A percentile compares a stretch with the other conserved stretches of the same genome.
phyloP scores from a whole-genome alignment of 768 basidiomycete genomes.

The Suillus subalutaceus region DNA sequence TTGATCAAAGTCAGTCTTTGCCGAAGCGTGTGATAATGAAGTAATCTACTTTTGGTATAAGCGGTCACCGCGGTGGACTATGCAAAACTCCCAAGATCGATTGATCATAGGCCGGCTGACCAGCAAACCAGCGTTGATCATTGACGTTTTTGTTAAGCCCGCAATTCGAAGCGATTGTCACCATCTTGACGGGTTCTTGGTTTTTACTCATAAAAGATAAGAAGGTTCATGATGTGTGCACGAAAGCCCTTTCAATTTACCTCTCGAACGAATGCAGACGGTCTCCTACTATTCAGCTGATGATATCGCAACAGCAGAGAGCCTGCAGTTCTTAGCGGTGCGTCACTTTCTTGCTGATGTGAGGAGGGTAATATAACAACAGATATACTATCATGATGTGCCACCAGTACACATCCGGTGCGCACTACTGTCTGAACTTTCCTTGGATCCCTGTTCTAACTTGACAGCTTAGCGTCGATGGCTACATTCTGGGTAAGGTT shows the following conservation, averaged over 20 bases:
- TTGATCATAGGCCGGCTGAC: no score
- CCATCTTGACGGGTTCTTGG: neutral
- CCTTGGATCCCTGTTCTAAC: neutral
- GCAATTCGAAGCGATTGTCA: neutral
- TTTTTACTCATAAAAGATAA: neutral
- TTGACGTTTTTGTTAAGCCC: no score
- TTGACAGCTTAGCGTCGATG: neutral
- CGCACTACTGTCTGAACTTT: neutral
- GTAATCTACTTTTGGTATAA: no score
- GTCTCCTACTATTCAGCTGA: neutral
- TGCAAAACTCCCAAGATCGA: no score
- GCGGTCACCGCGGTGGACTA: no score
- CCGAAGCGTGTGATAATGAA: no score
- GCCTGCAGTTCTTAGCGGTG: neutral
- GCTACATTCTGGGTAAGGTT: neutral
- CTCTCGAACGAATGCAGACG: neutral
- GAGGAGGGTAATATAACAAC: neutral
- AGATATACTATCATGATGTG: neutral
- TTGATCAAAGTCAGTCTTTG: no score
- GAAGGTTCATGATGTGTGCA: neutral
- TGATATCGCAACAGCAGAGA: neutral
- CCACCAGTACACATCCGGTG: neutral
- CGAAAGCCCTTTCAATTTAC: neutral
- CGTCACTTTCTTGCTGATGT: neutral
- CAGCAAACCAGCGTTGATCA: no score